These are phyloP conservation scores for Elsinoe australis DNA, from an alignment of 2,329 filamentous ascomycete species.

Conservation along the genomic window DNA sequence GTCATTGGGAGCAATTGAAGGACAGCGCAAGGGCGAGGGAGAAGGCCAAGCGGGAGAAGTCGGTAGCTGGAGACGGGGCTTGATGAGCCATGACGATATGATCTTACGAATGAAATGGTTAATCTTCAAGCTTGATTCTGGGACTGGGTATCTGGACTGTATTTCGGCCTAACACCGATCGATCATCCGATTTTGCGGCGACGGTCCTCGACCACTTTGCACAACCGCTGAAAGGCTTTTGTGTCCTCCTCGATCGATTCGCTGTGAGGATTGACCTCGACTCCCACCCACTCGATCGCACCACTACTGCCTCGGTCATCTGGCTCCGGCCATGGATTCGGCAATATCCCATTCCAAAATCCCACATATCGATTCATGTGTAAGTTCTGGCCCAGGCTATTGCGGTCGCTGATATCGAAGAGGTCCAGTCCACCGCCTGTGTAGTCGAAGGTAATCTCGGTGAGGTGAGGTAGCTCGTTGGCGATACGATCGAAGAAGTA, in stretches of 20 bases:
- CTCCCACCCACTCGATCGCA: background rate
- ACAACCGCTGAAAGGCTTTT: background rate
- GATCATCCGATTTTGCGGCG: too few relatives aligned
- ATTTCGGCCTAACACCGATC: too few relatives aligned
- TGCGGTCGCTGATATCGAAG: background rate
- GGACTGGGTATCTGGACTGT: too few relatives aligned
- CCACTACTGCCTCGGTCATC: background rate
- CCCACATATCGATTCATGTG: background rate
- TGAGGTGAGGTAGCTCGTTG: background rate
- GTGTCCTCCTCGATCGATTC: background rate
- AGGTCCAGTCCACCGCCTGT: background rate
- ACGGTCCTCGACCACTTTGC: background rate
- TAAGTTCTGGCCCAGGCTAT: background rate
- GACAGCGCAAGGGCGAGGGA: conserved; percentile 19
- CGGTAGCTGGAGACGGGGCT: too few relatives aligned
- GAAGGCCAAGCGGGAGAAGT: conserved; percentile 16
- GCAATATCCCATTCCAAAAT: conserved; percentile 2
- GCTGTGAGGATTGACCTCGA: background rate
- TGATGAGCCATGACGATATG: too few relatives aligned
- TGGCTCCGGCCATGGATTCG: background rate
- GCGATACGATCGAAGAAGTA: conserved; percentile 1
- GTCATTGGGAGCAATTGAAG: conserved; percentile 58
- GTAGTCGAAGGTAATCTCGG: background rate
- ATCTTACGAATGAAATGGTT: background rate
- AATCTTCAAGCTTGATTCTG: too few relatives aligned